Conservation (phyloP, 78 protist genomes). For the Guillardia theta region DNA sequence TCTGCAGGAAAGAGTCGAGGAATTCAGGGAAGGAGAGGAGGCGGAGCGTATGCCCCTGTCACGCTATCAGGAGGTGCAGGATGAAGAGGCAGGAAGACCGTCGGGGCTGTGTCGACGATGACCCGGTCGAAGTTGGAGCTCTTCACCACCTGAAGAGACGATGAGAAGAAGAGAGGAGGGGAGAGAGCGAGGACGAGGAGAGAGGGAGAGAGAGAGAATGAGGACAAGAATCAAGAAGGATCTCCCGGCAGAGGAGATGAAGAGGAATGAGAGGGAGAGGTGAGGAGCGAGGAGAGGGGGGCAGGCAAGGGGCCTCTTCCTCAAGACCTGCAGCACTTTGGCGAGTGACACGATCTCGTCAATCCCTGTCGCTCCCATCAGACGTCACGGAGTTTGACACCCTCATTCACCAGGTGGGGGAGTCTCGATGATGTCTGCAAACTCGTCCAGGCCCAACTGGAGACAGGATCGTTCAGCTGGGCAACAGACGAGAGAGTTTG, state of each 20-base stretch:
- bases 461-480: no score
- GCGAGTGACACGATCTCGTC: slow-evolving; percentile 52
- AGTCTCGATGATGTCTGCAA: slow-evolving; percentile 34
- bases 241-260: no score
- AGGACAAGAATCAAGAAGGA: no score
- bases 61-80: no score
- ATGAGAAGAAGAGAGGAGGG: no score
- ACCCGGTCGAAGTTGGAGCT: not conserved
- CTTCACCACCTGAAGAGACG: not conserved
- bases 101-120: slow-evolving; percentile 61
- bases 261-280: no score
- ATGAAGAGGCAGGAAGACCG: no score
- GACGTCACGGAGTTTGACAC: not conserved
- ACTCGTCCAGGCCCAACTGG: slow-evolving; percentile 36
- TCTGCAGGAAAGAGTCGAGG: slow-evolving; percentile 35
- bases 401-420: not conserved
- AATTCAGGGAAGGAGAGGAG: slow-evolving; percentile 55
- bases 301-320: not conserved
- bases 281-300: not conserved
- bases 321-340: not conserved
- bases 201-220: no score
- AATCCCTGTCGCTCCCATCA: slow-evolving; percentile 22
- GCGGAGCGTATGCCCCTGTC: slow-evolving; percentile 51
- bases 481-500: no score
- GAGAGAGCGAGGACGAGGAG: no score